Conservation (phyloP, 805 yeast genomes). For the Gaillardinia entomophila region DNA sequence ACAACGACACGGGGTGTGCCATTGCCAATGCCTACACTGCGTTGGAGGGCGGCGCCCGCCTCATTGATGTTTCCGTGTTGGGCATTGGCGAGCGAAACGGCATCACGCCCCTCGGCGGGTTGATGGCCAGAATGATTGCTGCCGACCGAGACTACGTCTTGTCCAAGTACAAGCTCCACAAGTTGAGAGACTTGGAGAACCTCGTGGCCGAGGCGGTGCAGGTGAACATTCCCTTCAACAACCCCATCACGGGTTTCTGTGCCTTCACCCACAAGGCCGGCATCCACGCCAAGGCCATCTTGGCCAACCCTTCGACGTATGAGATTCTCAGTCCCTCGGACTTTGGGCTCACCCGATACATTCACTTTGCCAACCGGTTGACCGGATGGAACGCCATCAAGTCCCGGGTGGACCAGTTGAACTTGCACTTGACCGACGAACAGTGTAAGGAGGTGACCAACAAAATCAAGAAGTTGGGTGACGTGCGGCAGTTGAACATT, state of each 20-base stretch:
- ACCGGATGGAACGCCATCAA: conserved; percentile 99
- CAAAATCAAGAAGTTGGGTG: conserved; percentile 92
- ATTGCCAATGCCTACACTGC: conserved; percentile 98
- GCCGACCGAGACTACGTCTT: conserved; percentile 95
- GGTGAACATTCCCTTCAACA: conserved; percentile 95
- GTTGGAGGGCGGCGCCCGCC: conserved; percentile 92
- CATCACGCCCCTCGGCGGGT: conserved; percentile 94
- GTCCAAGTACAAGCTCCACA: conserved; percentile 90
- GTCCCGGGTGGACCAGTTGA: conserved; percentile 95
- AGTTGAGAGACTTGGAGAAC: conserved; percentile 91
- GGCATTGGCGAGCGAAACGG: conserved; percentile 99
- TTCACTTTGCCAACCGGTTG: conserved; percentile 95
- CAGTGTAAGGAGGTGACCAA: conserved; percentile 93
- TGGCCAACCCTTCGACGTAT: conserved; percentile 98
- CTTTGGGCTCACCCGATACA: conserved; percentile 92
- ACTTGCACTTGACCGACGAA: conserved; percentile 81
- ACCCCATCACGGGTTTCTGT: conserved; percentile 98
- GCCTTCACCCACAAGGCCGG: conserved; percentile 99
- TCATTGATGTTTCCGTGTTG: conserved; percentile 90
- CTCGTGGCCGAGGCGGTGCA: conserved; percentile 96
- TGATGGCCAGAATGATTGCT: conserved; percentile 99
- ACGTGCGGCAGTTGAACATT: conserved; percentile 86
- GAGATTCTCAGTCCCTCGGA: conserved; percentile 93
- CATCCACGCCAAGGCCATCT: conserved; percentile 96
- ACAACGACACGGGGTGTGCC: conserved; percentile 98